These are phyloP conservation scores for Wolfiporia cocos DNA, from an alignment of 1,284 basidiomycete genomes.

Conservation along the genomic window DNA sequence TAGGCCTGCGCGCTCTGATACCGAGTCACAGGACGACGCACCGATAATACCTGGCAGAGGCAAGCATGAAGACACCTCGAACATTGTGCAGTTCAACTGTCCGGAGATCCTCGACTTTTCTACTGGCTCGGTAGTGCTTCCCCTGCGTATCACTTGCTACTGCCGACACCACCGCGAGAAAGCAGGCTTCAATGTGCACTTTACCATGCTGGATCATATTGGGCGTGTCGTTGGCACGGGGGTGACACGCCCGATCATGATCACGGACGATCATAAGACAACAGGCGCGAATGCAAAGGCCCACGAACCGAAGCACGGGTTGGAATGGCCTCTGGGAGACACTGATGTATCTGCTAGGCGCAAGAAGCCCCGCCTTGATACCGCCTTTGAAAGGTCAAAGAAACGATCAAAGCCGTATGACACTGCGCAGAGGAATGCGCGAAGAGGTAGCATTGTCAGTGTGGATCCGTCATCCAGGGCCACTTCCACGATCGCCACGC, in stretches of 20 bases:
- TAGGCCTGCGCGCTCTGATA: slow-evolving; percentile 69
- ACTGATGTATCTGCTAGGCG: slow-evolving; percentile 26
- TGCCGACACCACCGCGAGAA: slow-evolving; percentile 99
- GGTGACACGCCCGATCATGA: slow-evolving; percentile 91
- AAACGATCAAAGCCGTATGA: slow-evolving; percentile 28
- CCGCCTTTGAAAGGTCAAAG: slow-evolving; percentile 22
- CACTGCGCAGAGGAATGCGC: slow-evolving; percentile 16
- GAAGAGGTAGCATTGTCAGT: slow-evolving; percentile 26
- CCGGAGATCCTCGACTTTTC: slow-evolving; percentile 88
- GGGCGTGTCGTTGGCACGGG: slow-evolving; percentile 84
- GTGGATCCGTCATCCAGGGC: slow-evolving; percentile 24
- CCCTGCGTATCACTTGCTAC: slow-evolving; percentile 97
- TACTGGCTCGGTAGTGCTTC: slow-evolving; percentile 82
- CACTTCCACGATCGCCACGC: slow-evolving; percentile 24
- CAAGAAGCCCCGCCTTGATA: slow-evolving; percentile 19
- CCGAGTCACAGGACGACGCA: slow-evolving; percentile 58
- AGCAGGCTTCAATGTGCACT: slow-evolving; percentile 90
- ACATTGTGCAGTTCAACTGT: slow-evolving; percentile 95
- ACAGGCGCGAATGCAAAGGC: slow-evolving; percentile 32
- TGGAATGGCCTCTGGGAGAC: slow-evolving; percentile 14
- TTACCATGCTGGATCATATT: slow-evolving; percentile 79
- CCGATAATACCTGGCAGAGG: slow-evolving; percentile 34
- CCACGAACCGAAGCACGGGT: slow-evolving; percentile 16
- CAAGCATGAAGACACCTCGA: slow-evolving; percentile 68
- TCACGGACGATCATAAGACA: slow-evolving; percentile 98